Evolutionary conservation across 208 protist genomes (phyloP), one percentile per base, ranked within the genome.

Genomic region (Trypanosoma rangeli): DNA sequence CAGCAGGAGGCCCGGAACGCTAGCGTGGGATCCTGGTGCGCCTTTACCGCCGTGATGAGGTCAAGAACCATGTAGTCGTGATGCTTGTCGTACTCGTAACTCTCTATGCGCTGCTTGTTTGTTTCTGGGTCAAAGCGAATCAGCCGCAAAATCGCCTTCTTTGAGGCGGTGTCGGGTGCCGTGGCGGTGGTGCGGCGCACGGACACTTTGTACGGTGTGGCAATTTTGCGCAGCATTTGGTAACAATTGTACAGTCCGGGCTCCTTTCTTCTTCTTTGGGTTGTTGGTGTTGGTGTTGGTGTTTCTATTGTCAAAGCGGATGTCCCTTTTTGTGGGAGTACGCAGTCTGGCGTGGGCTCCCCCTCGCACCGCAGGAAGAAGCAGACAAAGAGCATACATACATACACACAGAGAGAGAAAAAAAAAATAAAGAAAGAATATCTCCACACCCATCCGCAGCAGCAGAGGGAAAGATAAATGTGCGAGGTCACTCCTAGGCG

Each of bases 41-140:
- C 90, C 80, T 97, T 97, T 20, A 97, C 84, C 13, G 89, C 88
- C 29, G 94, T 93, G 20, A 97, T 80, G 29, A 96, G 77, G 56
- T 96, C 90, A 15, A 97, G 76, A 52, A 97, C 91, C 93, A 97
- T 97, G 85, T 94, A 97, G 67, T 94, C 87, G 71, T 95, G 88
- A 64, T 92, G 85, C 72, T 92, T 95, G 68, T 92, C 87, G 71
- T 95, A 97, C 77, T 94, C 89, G 70, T 91, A 97, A 68, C 82
- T 95, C 76, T 97, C 92, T 64, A 97, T 79, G 22, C 90, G 87
- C 26, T 88, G 80, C 44, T 68, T 79, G 85, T 95, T 94, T 63
- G 79, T 93, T 53, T 85, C 80, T 5, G 92, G 92, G 68, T 97
- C 92, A 68, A 87, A 97, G 76, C 92, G 89, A 37, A 92, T 78